Base-by-base conservation (phyloP, 441 rosid genomes). In the Corymbia citriodora region DNA sequence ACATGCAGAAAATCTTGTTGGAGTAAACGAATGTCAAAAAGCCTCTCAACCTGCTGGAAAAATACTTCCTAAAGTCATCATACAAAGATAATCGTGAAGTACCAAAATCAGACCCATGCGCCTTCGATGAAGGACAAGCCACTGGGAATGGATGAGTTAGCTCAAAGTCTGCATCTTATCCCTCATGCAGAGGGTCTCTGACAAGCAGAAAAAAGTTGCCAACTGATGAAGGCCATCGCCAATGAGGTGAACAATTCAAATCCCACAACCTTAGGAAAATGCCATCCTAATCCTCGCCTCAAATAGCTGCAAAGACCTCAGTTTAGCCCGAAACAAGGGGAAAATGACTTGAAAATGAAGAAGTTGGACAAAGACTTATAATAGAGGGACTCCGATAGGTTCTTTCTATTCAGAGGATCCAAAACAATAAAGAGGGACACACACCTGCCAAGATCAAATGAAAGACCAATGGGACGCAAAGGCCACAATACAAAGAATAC, bases 211-310 rank as follows among this genome's bases (percentile, higher is more conserved):
- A 97, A 97, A 87, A 97, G 96, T 93, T 97, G 99, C 95, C 98
- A 97, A 89, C 98, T 97, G 92, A 96, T 92, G 91, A 97, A 95
- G 81, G 99, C 99, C 98, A 95, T 94, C 82, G 95, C 92, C 90
- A 97, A 92, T 89, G 99, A 97, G 52, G 98, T 95, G 92, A 93
- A 90, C 23, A 97, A 91, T 92, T 97, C 98, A 87, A 97, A 97
- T 90, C 98, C 98, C 11, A 97, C 98, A 57, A 96, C 96, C 93
- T 96, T 93, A 5, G 98, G 96, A 55, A 97, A 94, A 90, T 96
- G 99, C 99, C 99, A 97, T 48, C 98, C 99, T 94, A 96, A 79
- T 79, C 96, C 97, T 92, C 97, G 95, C 93, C 94, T 94, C 93
- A 97, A 92, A 90, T 97, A 97, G 95, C 98, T 97, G 96, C 93